phyloP scores from a whole-genome alignment of 78 protist species.

The Guillardia theta region DNA sequence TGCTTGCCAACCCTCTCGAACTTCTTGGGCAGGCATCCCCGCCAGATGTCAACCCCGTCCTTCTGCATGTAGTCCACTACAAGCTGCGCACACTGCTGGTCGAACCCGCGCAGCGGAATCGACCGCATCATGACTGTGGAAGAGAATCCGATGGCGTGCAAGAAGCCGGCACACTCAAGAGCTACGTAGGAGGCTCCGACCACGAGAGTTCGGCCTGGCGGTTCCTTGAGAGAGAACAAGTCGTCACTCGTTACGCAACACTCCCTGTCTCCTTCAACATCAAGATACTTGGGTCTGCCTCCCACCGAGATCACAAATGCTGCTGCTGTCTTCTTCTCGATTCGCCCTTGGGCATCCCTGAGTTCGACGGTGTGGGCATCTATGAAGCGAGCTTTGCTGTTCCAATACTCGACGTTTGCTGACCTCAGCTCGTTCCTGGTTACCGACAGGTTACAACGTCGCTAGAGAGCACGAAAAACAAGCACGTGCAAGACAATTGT shows the following conservation, averaged over 20 bases:
- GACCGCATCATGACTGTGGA: slow-evolving; percentile 73
- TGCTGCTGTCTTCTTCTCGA: background rate
- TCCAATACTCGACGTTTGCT: slow-evolving; percentile 51
- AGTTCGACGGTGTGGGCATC: slow-evolving; percentile 73
- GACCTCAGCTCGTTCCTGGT: slow-evolving; percentile 63
- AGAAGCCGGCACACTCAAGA: slow-evolving; percentile 87
- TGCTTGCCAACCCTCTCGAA: background rate
- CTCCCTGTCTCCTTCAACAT: slow-evolving; percentile 72
- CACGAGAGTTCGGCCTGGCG: background rate
- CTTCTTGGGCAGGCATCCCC: background rate
- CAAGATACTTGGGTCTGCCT: slow-evolving; percentile 76
- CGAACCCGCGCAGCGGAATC: slow-evolving; percentile 88
- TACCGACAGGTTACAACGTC: no score
- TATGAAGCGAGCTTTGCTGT: slow-evolving; percentile 70
- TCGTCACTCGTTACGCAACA: slow-evolving; percentile 85
- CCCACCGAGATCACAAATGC: slow-evolving; percentile 70
- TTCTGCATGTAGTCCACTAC: background rate
- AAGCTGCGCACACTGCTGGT: slow-evolving; percentile 58
- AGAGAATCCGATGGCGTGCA: slow-evolving; percentile 26
- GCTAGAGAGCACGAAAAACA: no score
- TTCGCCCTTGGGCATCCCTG: slow-evolving; percentile 33
- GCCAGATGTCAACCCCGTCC: background rate
- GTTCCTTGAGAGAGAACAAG: slow-evolving; percentile 69
- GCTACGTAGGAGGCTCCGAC: slow-evolving; percentile 90
- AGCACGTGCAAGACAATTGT: no score